Evolutionary conservation across 352 stramenopile species (phyloP).

Genomic region (Globisporangium viniferum): DNA sequence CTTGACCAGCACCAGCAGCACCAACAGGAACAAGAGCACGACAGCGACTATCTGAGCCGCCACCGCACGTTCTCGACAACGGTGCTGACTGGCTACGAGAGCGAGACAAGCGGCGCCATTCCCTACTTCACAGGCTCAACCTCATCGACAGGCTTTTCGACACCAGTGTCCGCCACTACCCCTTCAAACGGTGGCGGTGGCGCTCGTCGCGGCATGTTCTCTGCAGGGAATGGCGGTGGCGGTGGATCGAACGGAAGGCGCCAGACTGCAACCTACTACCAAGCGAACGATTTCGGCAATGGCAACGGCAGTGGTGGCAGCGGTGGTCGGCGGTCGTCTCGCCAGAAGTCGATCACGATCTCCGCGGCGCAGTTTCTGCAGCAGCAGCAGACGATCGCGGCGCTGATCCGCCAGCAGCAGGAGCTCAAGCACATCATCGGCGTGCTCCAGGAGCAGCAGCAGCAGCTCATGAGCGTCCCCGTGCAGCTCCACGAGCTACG

Average conservation of each 20-base stretch:
- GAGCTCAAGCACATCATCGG: conserved; percentile 82
- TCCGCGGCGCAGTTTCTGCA: conserved; percentile 70
- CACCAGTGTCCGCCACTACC: neutral
- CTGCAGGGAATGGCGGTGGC: neutral
- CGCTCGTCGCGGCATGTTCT: conserved; percentile 7
- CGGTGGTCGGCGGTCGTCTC: conserved; percentile 14
- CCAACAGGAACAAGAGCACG: conserved; percentile 10
- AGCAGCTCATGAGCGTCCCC: conserved; percentile 69
- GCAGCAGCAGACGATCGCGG: conserved; percentile 81
- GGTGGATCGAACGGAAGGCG: neutral
- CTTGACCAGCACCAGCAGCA: conserved; percentile 16
- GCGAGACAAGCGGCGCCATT: neutral
- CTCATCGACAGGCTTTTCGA: conserved; percentile 7
- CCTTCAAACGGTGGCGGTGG: neutral
- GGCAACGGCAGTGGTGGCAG: neutral
- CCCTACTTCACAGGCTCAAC: conserved; percentile 8
- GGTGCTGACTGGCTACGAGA: neutral
- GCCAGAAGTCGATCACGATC: conserved; percentile 65
- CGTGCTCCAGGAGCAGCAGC: conserved; percentile 74
- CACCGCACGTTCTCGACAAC: conserved; percentile 4
- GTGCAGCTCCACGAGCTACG: conserved; percentile 65
- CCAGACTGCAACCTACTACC: neutral
- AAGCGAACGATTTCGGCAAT: neutral
- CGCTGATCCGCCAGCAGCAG: conserved; percentile 75
- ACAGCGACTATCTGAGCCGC: neutral